Conservation (phyloP, 176 grass and related monocot genomes). For the Phyllostachys edulis region DNA sequence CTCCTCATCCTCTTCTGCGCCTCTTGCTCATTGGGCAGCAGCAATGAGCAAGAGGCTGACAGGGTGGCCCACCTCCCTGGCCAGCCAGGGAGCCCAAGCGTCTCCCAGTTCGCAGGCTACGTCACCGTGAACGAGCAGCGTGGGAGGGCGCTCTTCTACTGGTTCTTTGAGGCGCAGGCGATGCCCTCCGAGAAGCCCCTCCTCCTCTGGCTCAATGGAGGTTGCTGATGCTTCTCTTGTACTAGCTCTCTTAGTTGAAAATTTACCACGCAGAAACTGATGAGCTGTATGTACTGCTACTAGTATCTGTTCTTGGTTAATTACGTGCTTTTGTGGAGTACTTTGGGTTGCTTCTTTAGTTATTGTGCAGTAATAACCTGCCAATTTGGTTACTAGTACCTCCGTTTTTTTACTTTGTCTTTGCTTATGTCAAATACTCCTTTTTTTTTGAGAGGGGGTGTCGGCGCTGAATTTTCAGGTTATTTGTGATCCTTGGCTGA, state of each 20-base stretch:
- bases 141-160: slow-evolving; percentile 68
- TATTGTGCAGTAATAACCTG: neutral
- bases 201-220: slow-evolving; percentile 89
- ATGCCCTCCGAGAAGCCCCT: slow-evolving; percentile 51
- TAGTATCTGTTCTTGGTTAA: neutral
- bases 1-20: neutral
- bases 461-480: too few relatives aligned
- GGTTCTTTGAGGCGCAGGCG: slow-evolving; percentile 85
- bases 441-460: neutral
- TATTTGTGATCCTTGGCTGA: neutral
- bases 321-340: neutral
- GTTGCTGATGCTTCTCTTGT: slow-evolving; percentile 20
- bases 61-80: slow-evolving; percentile 51
- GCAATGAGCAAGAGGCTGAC: slow-evolving; percentile 29
- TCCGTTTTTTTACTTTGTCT: neutral
- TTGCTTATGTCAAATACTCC: neutral
- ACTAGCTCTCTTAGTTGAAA: neutral
- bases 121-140: slow-evolving; percentile 46
- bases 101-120: slow-evolving; percentile 60
- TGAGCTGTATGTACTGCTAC: neutral
- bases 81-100: slow-evolving; percentile 41
- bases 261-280: neutral
- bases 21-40: neutral
- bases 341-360: neutral
- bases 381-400: neutral